Conservation (phyloP, 139 green algal species). For the Chloropicon primus region DNA sequence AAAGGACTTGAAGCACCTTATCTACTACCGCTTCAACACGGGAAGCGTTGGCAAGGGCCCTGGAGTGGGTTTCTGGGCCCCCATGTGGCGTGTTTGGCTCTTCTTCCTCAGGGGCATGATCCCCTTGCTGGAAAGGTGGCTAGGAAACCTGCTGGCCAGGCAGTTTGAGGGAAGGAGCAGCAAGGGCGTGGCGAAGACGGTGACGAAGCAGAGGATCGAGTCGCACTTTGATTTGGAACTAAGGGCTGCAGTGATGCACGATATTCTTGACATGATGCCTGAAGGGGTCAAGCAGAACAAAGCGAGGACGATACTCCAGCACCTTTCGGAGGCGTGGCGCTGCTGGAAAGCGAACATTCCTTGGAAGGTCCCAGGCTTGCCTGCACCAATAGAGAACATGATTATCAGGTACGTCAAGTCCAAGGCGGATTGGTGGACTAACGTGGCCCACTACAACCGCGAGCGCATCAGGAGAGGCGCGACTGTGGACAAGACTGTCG, state of each 20-base stretch:
- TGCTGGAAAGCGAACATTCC: slow-evolving; percentile 91
- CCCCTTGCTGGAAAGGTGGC: slow-evolving; percentile 95
- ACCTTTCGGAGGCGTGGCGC: slow-evolving; percentile 95
- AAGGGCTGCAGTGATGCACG: slow-evolving; percentile 92
- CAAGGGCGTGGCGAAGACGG: slow-evolving; percentile 95
- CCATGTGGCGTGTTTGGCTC: slow-evolving; percentile 98
- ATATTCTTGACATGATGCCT: slow-evolving; percentile 85
- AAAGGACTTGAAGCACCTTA: slow-evolving; percentile 98
- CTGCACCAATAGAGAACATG: slow-evolving; percentile 97
- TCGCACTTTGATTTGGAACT: slow-evolving; percentile 98
- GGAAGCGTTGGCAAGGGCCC: slow-evolving; percentile 93
- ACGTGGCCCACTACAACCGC: slow-evolving; percentile 99
- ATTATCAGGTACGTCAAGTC: slow-evolving; percentile 99
- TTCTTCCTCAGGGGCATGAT: slow-evolving; percentile 99
- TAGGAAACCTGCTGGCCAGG: slow-evolving; percentile 95
- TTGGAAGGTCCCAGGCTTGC: slow-evolving; percentile 95
- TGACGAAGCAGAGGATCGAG: slow-evolving; percentile 99
- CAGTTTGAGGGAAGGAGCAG: slow-evolving; percentile 96
- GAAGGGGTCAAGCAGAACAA: slow-evolving; percentile 84
- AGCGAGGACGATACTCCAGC: slow-evolving; percentile 94
- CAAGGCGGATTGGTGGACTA: slow-evolving; percentile 99
- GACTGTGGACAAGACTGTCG: slow-evolving; percentile 99
- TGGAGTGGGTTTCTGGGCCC: slow-evolving; percentile 97
- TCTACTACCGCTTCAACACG: slow-evolving; percentile 99
- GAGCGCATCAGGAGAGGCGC: slow-evolving; percentile 95